Evolutionary conservation across 495 filamentous ascomycete species (phyloP).

Genomic region (Neurospora terricola): DNA sequence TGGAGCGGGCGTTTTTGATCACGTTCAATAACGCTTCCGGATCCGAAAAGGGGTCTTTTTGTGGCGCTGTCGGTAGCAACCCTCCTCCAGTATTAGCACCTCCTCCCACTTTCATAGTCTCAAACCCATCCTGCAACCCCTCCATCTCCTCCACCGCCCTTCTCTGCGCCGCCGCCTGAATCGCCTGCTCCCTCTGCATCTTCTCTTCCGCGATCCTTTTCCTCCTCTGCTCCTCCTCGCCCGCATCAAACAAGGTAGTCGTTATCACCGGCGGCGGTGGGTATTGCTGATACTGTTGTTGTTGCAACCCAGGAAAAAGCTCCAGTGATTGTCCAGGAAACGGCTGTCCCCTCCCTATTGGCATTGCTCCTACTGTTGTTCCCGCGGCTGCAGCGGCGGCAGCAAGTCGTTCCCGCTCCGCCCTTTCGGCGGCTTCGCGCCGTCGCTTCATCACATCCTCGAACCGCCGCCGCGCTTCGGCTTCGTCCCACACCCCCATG

Average conservation of each 20-base stretch:
- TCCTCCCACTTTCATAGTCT: conserved; percentile 44
- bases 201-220: conserved; percentile 8
- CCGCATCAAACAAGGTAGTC: conserved; percentile 62
- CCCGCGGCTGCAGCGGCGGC: conserved; percentile 1
- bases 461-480: conserved; percentile 66
- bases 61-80: neutral
- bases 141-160: conserved; percentile 6
- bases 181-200: conserved; percentile 4
- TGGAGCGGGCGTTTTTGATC: conserved; percentile 59
- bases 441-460: conserved; percentile 65
- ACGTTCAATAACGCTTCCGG: conserved; percentile 52
- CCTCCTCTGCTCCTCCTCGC: conserved; percentile 45
- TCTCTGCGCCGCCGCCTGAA: conserved; percentile 18
- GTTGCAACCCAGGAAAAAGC: neutral
- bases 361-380: neutral
- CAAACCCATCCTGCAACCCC: conserved; percentile 53
- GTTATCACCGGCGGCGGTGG: conserved; percentile 13
- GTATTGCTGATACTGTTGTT: neutral
- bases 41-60: conserved; percentile 32
- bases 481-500: conserved; percentile 91
- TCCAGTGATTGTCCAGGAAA: neutral
- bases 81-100: neutral
- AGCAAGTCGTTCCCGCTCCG: conserved; percentile 11
- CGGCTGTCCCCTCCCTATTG: neutral
- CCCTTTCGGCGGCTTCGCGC: conserved; percentile 39